Conservation (phyloP, 1,284 basidiomycete genomes). For the Ceratobasidium theobromae region DNA sequence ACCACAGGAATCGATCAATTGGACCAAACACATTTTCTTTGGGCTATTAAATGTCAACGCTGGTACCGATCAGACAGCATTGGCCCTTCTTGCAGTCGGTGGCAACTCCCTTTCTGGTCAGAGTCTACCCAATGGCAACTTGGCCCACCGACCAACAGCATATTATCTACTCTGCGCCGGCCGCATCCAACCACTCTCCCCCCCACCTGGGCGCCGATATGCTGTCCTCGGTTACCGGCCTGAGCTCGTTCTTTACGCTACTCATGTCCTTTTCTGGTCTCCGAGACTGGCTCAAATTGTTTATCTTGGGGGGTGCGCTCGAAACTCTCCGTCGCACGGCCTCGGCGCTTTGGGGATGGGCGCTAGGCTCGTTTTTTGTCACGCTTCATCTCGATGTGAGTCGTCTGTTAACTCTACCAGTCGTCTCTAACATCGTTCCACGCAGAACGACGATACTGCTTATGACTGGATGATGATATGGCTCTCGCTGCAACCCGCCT, state of each 20-base stretch:
- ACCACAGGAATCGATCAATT: not conserved
- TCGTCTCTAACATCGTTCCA: not conserved
- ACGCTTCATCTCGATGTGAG: constrained; percentile 57
- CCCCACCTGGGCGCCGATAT: not conserved
- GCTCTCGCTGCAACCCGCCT: constrained; percentile 57
- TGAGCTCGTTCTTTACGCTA: constrained; percentile 46
- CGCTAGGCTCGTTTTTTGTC: constrained; percentile 59
- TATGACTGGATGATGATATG: constrained; percentile 62
- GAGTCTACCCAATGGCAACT: too few species aligned
- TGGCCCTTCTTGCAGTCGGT: too few species aligned
- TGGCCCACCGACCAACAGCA: constrained; percentile 1
- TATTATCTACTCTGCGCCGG: not conserved
- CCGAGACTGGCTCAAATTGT: constrained; percentile 62
- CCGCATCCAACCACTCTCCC: not conserved
- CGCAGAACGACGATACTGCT: constrained; percentile 51
- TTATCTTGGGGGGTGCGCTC: constrained; percentile 60
- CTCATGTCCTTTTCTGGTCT: constrained; percentile 51
- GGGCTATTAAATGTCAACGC: too few species aligned
- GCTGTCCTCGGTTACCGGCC: constrained; percentile 1
- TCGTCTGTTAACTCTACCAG: not conserved
- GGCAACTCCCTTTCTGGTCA: not conserved
- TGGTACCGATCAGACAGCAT: too few species aligned
- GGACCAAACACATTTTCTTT: not conserved
- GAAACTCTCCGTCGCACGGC: constrained; percentile 57
- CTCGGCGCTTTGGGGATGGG: constrained; percentile 48